phyloP scores from a whole-genome alignment of 2,329 filamentous ascomycete genomes.

The Aspergillus luchuensis region DNA sequence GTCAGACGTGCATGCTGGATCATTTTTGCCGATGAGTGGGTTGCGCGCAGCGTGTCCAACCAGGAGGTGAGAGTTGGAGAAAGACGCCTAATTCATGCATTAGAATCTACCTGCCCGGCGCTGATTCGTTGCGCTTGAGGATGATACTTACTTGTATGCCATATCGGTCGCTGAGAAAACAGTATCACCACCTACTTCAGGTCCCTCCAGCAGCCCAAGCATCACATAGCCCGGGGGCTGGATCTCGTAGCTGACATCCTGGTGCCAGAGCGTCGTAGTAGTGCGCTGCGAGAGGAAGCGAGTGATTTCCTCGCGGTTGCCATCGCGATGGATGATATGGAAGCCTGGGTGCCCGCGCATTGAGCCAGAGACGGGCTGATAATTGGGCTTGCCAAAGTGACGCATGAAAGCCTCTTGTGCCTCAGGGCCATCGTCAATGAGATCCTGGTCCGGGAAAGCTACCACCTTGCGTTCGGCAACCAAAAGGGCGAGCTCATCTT shows the following conservation, averaged over 20 bases:
- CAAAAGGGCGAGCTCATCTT: slow-evolving; percentile 60
- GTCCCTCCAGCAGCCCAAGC: slow-evolving; percentile 52
- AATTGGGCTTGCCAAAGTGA: slow-evolving; percentile 50
- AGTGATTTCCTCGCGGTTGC: slow-evolving; percentile 47
- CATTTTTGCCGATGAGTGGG: slow-evolving; percentile 49
- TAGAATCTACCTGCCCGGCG: slow-evolving; percentile 8
- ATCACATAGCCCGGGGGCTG: slow-evolving; percentile 52
- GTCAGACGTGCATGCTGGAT: slow-evolving; percentile 45
- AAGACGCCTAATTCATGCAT: slow-evolving; percentile 37
- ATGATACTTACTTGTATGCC: slow-evolving; percentile 44
- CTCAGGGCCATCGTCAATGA: slow-evolving; percentile 48
- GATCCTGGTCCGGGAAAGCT: slow-evolving; percentile 55
- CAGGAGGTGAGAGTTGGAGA: slow-evolving; percentile 52
- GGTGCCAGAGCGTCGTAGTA: slow-evolving; percentile 53
- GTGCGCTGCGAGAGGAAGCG: slow-evolving; percentile 47
- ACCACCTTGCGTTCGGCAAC: slow-evolving; percentile 67
- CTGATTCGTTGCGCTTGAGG: background rate
- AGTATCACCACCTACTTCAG: slow-evolving; percentile 54
- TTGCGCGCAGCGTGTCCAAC: slow-evolving; percentile 37
- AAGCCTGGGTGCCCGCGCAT: slow-evolving; percentile 48
- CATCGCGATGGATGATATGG: slow-evolving; percentile 50
- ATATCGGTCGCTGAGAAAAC: slow-evolving; percentile 49
- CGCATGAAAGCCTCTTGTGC: slow-evolving; percentile 48
- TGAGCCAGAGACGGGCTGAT: slow-evolving; percentile 48
- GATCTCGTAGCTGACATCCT: slow-evolving; percentile 53